Percentiles rank a stretch among this genome's conserved stretches.
Conservation (phyloP, 768 basidiomycete genomes). For the Dacryopinax primogenitus region DNA sequence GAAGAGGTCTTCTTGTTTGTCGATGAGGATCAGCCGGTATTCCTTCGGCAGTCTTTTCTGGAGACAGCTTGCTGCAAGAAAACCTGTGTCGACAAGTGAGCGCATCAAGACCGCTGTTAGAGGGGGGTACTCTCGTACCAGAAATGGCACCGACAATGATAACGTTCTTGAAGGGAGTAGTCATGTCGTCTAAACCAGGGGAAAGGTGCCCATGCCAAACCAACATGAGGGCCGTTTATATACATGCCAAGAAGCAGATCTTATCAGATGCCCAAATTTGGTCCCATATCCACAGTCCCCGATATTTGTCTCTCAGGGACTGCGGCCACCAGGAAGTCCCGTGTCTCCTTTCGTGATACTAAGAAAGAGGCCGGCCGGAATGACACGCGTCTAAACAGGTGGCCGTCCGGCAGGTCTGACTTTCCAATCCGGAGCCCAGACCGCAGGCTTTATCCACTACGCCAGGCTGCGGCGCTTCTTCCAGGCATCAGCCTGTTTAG, state of each 20-base stretch:
- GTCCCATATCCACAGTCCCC: too few species aligned
- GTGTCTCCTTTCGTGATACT: background rate
- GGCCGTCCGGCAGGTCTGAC: too few species aligned
- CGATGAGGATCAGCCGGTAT: conserved; percentile 24
- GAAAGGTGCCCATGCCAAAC: background rate
- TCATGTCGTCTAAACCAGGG: background rate
- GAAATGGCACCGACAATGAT: conserved; percentile 25
- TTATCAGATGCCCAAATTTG: too few species aligned
- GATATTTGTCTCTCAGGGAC: background rate
- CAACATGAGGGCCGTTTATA: background rate
- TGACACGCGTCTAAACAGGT: too few species aligned
- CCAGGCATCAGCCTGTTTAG: too few species aligned
- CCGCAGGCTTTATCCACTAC: too few species aligned
- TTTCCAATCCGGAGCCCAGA: too few species aligned
- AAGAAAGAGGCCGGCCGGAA: too few species aligned
- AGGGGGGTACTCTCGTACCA: too few species aligned
- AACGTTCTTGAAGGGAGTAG: conserved; percentile 20
- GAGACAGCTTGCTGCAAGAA: conserved; percentile 15
- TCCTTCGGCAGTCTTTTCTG: conserved; percentile 17
- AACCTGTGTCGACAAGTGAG: background rate
- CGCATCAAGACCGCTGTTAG: background rate
- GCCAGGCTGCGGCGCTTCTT: too few species aligned
- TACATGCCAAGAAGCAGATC: background rate
- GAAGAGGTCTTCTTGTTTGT: conserved; percentile 19
- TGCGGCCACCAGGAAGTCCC: background rate